Evolutionary conservation across 208 protist genomes (phyloP), one percentile per base, ranked within the genome.

Genomic region (Crithidia fasciculata): DNA sequence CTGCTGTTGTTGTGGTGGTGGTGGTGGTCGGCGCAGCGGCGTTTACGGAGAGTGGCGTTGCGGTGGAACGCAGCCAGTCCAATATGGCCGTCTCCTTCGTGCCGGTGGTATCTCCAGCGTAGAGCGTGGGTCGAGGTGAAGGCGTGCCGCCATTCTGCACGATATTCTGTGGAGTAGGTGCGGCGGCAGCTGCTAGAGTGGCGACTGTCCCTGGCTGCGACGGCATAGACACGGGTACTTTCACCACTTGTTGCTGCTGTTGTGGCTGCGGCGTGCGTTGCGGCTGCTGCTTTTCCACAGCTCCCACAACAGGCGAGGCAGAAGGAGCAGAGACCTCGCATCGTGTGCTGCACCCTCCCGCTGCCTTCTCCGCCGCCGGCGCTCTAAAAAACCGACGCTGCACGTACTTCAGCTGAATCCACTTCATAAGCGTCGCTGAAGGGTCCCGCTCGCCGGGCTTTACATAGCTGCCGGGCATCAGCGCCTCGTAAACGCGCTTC

Each of bases 341-440:
- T 8, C 45, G 45, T 49, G 9, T 49, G 45, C 45, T 0, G 45
- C 45, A 49, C 0, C 45, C 45, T 49, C 45, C 28, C 28, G 28
- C 39, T 4, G 37, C 13, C 2, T 8, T 13, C 36, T 69, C 63
- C 15, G 19, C 39, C 4, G 15, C 13, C 28, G 45, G 58, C 5
- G 70, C 40, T 13, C 40, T 69, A 44, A 81, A 89, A 64, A 81
- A 94, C 52, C 71, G 76, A 45, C 83, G 85, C n/a, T 86, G 44
- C 53, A 92, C 87, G 63, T 95, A 95, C 56, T 92, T 91, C n/a
- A 73, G 61, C 2, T 74, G 72, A 61, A 95, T 82, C 77, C 88
- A 91, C 76, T 90, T 78, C 39, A 95, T 70, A 41, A 95, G 45
- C 12, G 76, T 44, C 6, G 73, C 73, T 1, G 81, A 76, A 10